Percentiles rank a stretch among this genome's conserved stretches.
Evolutionary conservation across 306 rosid species (phyloP).

Genomic region (Trifolium dubium): DNA sequence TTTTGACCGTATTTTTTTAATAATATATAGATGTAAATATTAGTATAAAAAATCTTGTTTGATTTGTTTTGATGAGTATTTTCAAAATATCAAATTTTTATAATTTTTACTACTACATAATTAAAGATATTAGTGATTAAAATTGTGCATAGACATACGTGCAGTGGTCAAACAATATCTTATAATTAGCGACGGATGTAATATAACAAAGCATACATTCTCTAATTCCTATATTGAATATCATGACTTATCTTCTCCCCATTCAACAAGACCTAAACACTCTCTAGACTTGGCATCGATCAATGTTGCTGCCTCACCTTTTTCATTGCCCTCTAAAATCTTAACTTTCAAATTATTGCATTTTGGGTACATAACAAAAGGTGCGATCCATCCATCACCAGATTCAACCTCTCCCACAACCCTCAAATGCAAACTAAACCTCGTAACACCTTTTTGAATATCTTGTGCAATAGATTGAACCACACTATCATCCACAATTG

Average conservation of each 20-base stretch:
- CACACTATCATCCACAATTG: constrained; percentile 18
- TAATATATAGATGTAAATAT: too few species aligned
- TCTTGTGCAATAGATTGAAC: constrained; percentile 28
- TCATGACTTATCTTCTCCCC: not conserved
- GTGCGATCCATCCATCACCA: not conserved
- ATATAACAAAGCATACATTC: not conserved
- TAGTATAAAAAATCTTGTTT: too few species aligned
- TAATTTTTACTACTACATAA: too few species aligned
- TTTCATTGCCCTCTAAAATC: not conserved
- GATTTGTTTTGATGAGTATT: too few species aligned
- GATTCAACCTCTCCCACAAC: constrained; percentile 30
- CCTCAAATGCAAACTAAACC: constrained; percentile 33
- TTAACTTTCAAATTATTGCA: constrained; percentile 29
- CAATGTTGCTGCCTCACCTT: not conserved
- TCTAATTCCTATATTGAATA: not conserved
- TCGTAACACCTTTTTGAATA: not conserved
- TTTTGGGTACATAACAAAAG: constrained; percentile 28
- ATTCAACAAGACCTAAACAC: constrained; percentile 35
- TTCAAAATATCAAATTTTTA: too few species aligned
- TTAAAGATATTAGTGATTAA: too few species aligned
- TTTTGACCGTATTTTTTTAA: too few species aligned
- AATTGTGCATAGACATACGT: too few species aligned
- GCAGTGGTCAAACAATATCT: too few species aligned
- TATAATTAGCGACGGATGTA: too few species aligned
- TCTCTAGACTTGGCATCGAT: constrained; percentile 19